A percentile compares a stretch with the other conserved stretches of the same genome.
phyloP scores from a whole-genome alignment of 768 basidiomycete species.

The Rhizopogon vesiculosus region DNA sequence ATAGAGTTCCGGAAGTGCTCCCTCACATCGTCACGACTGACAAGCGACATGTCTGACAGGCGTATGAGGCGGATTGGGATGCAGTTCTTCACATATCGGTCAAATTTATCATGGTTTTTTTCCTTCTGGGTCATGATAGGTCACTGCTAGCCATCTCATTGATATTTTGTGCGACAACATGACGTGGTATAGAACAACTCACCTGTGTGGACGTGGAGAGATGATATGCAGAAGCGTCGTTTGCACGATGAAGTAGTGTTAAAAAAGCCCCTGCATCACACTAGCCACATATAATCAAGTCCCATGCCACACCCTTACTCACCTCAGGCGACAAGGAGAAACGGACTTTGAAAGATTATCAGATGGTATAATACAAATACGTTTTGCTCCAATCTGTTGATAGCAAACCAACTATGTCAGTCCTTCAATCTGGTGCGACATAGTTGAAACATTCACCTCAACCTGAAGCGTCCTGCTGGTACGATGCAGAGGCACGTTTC shows the following conservation, averaged over 20 bases:
- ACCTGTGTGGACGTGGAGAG: neutral
- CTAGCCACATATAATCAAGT: no score
- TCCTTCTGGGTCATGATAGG: neutral
- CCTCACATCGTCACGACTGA: neutral
- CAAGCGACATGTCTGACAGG: constrained; percentile 10
- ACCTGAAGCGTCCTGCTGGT: no score
- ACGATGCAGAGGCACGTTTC: no score
- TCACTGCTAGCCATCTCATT: neutral
- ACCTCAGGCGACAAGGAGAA: no score
- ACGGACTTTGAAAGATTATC: no score
- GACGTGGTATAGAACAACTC: neutral
- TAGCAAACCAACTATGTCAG: no score
- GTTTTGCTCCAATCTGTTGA: no score
- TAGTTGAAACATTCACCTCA: no score
- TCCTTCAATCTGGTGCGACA: no score
- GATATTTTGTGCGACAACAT: neutral
- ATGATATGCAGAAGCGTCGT: neutral
- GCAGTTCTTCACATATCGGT: constrained; percentile 11
- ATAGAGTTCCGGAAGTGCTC: no score
- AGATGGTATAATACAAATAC: no score
- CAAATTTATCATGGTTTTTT: neutral
- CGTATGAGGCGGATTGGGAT: constrained; percentile 14
- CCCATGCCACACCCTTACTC: no score
- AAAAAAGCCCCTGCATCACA: neutral
- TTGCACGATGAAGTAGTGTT: neutral